These are phyloP conservation scores for Abrus pulchellus DNA, from an alignment of 306 rosid species.

Conservation along the genomic window DNA sequence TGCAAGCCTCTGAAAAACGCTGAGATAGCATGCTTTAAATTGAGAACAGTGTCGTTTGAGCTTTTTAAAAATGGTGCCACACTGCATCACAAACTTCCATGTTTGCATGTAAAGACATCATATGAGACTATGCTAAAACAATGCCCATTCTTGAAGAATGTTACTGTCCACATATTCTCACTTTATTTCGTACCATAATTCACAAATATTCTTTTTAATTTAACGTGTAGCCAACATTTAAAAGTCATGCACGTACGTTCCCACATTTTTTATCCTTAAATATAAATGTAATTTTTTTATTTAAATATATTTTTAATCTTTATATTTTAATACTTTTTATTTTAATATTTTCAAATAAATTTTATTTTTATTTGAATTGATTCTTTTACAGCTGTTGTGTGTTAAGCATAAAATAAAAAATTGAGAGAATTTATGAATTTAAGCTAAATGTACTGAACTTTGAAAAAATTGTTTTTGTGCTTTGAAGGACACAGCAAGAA, in stretches of 20 bases:
- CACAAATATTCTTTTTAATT: background rate
- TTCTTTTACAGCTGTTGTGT: background rate
- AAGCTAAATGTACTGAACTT: background rate
- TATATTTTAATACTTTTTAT: too few species aligned
- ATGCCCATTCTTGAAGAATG: background rate
- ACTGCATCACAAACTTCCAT: constrained; percentile 25
- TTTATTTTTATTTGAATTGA: too few species aligned
- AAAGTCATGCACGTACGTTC: background rate
- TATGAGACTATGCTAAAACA: constrained; percentile 14
- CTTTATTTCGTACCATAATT: background rate
- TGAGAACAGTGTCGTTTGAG: constrained; percentile 42
- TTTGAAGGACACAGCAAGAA: too few species aligned
- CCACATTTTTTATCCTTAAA: background rate
- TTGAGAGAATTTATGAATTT: background rate
- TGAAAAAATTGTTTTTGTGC: too few species aligned
- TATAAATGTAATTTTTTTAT: background rate
- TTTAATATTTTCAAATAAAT: too few species aligned
- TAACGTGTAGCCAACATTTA: background rate
- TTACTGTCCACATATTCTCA: constrained; percentile 13
- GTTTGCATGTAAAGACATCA: constrained; percentile 23
- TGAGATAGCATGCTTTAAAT: constrained; percentile 20
- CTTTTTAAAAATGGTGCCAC: background rate
- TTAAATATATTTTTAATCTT: too few species aligned
- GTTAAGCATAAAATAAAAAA: background rate
- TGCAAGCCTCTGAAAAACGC: constrained; percentile 17